Base-by-base conservation (phyloP, 2,329 filamentous ascomycete species). In the Fusarium domesticum region DNA sequence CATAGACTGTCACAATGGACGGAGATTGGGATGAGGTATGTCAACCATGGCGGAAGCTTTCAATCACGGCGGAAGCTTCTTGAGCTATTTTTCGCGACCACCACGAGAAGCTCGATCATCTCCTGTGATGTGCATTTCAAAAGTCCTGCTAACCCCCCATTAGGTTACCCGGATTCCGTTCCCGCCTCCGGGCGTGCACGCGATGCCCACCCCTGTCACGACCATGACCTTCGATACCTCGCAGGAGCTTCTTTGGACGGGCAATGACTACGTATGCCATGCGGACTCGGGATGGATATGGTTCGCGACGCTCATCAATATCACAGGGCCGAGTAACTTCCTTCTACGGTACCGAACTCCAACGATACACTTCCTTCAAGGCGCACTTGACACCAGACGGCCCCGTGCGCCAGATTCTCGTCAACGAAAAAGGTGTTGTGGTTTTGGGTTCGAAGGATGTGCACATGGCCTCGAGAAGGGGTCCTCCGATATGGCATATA, bases 221-320 rank as follows among this genome's bases (percentile, higher is more conserved):
- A 85, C 89, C 3, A 80, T 96, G 66, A 85, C 87, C 37, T 98
- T 98, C 68, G 93, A 98, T 67, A 86, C 85, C 45, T 77, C 78
- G 31, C 87, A 96, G 66, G 93, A 98, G 67, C 77, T 98, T 28
- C 71, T 98, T 41, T 98, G 95, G 93, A 83, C 84, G 3, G 95
- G 91, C 36, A 95, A 93, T 67, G 88, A 93, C 71, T 89, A 84
- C 75, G 89, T 93, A 75, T 73, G 80, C 59, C 20, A 11, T 38
- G 6, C n/a, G 10, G 23, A 34, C 30, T 17, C 23, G 10, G 8
- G 2, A 14, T 6, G 35, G 35, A 11, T 28, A 18, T 20, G n/a
- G 17, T 19, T 28, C 32, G 8, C 12, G 3, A 39, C 31, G 54
- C 57, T 70, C 41, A 69, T 57, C 33, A 12, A 20, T 18, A 28